phyloP scores from a whole-genome alignment of 2,329 filamentous ascomycete genomes.

The Aspergillus fructus region DNA sequence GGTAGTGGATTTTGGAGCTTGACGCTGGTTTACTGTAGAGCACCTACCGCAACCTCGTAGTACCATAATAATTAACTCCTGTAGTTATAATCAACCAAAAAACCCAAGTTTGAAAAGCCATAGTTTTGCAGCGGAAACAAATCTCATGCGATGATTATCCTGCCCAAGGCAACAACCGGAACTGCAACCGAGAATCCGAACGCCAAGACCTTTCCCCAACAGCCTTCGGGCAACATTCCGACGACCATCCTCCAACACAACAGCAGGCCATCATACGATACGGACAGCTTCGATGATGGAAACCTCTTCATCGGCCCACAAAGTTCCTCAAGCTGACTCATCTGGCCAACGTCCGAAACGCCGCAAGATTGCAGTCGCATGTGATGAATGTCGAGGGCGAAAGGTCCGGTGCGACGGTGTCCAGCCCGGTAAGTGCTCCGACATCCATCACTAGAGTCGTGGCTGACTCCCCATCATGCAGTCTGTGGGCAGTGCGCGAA shows the following conservation, averaged over 20 bases:
- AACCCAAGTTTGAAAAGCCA: no score
- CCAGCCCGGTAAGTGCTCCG: slow-evolving; percentile 16
- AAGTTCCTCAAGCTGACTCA: not conserved
- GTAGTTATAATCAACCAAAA: no score
- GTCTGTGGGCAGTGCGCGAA: slow-evolving; percentile 33
- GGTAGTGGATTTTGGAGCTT: no score
- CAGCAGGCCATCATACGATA: not conserved
- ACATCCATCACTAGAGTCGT: not conserved
- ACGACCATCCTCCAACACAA: not conserved
- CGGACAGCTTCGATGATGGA: slow-evolving; percentile 1
- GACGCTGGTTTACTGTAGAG: no score
- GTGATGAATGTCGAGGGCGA: slow-evolving; percentile 19
- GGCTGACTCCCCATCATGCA: slow-evolving; percentile 11
- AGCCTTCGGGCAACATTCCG: not conserved
- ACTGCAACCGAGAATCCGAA: not conserved
- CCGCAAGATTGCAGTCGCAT: slow-evolving; percentile 20
- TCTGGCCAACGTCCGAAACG: slow-evolving; percentile 12
- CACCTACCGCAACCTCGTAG: no score
- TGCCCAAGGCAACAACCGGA: not conserved
- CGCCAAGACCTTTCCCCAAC: not conserved
- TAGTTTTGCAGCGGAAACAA: no score
- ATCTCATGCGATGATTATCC: no score
- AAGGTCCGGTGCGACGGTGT: slow-evolving; percentile 22
- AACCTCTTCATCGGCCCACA: not conserved
- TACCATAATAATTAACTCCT: no score